These are phyloP conservation scores for Pneumocystis wakefieldiae DNA, from an alignment of 1,139 yeast genomes.

Conservation along the genomic window DNA sequence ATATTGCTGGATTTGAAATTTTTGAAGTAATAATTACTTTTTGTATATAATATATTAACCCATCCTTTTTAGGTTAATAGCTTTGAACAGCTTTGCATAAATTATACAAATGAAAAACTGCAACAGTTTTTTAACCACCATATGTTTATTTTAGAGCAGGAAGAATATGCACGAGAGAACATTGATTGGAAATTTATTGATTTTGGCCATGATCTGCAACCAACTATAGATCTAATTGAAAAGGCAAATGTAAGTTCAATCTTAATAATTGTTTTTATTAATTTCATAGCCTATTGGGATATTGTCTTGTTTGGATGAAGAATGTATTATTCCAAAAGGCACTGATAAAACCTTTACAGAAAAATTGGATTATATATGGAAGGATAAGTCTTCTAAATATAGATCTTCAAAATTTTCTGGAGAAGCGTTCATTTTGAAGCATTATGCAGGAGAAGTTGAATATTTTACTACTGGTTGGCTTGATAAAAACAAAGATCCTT, in stretches of 20 bases:
- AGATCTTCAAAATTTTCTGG: conserved; percentile 43
- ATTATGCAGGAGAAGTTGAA: conserved; percentile 92
- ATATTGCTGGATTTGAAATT: conserved; percentile 95
- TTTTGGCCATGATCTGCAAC: conserved; percentile 91
- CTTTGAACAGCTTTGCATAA: conserved; percentile 91
- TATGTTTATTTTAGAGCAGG: conserved; percentile 91
- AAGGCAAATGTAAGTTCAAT: conserved; percentile 26
- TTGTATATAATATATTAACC: neutral
- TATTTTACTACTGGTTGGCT: conserved; percentile 88
- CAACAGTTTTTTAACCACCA: conserved; percentile 97
- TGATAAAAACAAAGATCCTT: conserved; percentile 86
- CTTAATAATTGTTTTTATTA: neutral
- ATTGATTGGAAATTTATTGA: conserved; percentile 95
- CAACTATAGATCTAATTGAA: conserved; percentile 86
- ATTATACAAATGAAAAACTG: conserved; percentile 86
- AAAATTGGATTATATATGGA: conserved; percentile 54
- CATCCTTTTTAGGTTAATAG: conserved; percentile 40
- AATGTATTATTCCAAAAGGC: conserved; percentile 86
- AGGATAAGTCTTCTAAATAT: conserved; percentile 44
- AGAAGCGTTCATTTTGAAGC: conserved; percentile 56
- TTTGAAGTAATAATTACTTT: conserved; percentile 32
- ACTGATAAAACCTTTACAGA: conserved; percentile 72
- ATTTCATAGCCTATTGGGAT: conserved; percentile 54
- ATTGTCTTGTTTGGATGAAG: conserved; percentile 83
- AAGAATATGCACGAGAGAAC: conserved; percentile 82